A percentile compares a stretch with the other conserved stretches of the same genome.
Evolutionary conservation across 116 monocot species (phyloP).

Genomic region (Trichopus zeylanicus): DNA sequence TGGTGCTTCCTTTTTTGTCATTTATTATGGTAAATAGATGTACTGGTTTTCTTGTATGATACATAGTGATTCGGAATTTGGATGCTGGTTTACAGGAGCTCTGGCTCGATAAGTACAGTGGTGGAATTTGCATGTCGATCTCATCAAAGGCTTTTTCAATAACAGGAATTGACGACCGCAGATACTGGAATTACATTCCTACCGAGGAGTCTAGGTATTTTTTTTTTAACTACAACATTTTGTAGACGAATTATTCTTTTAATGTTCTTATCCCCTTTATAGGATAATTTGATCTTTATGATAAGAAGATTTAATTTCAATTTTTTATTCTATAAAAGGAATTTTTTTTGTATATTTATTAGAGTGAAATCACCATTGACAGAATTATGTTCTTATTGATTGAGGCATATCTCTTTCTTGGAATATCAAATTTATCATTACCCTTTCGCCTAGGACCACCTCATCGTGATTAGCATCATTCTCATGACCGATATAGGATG

Average conservation of each 20-base stretch:
- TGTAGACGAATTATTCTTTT: background rate
- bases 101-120: conserved; percentile 72
- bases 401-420: too few relatives aligned
- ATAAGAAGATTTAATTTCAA: background rate
- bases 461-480: too few relatives aligned
- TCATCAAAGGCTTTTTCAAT: conserved; percentile 70
- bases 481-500: too few relatives aligned
- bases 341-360: background rate
- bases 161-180: conserved; percentile 79
- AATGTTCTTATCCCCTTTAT: background rate
- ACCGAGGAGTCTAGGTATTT: conserved; percentile 74
- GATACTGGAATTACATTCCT: conserved; percentile 78
- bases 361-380: too few relatives aligned
- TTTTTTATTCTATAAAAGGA: background rate
- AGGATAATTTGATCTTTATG: background rate
- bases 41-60: background rate
- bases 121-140: conserved; percentile 69
- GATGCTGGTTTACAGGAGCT: conserved; percentile 37
- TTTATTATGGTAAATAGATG: background rate
- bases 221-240: background rate
- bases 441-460: too few relatives aligned
- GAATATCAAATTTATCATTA: too few relatives aligned
- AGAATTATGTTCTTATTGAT: too few relatives aligned
- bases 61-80: background rate
- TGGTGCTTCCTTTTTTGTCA: background rate